Base-by-base conservation (phyloP, 2,329 filamentous ascomycete species). In the Aschersonia sp. region DNA sequence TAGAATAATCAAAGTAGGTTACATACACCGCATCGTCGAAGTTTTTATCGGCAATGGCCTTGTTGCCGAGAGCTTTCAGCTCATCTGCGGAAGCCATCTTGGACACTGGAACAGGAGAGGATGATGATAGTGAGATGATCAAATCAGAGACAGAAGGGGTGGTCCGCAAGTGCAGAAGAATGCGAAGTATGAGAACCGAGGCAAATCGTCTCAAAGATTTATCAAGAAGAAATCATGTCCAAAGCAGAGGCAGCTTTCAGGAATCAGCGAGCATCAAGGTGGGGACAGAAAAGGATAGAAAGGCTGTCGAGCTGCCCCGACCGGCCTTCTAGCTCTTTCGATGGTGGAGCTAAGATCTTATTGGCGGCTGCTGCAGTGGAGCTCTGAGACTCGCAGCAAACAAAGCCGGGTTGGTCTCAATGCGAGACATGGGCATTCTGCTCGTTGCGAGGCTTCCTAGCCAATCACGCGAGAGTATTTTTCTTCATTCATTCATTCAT, bases 21-120 rank as follows among this genome's bases (percentile, higher is more conserved):
- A 80, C 87, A 69, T 78, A 97, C 90, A 95, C 80, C 62, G 92
- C 92, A 66, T 90, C 87, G 60, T 88, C 78, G 66, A 95, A 98
- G 69, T 97, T 88, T 78, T 97, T 97, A 53, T 87, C 88, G 55
- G 87, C 84, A 68, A 98, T 98, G 68, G 94, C 89, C 75, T 94
- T 94, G 76, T 98, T 98, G 73, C 90, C 92, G 65, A 92, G 84
- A 61, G 89, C 87, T 76, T 98, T 98, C 60, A 98, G 80, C 78
- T 90, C 78, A 66, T 83, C 79, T 57, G 78, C 78, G 52, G 75
- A 75, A 58, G 76, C 67, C 76, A 79, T 80, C 47, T 40, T 53
- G 46, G 22, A 29, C 43, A 44, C 42, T 46, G 50, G 44, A 37
- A 42, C 45, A 50, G 42, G 39, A 46, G 44, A 48, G 48, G 30